These are phyloP conservation scores for Chlamydomonas reinhardtii DNA, from an alignment of 163 green algal genomes.

Conservation along the genomic window DNA sequence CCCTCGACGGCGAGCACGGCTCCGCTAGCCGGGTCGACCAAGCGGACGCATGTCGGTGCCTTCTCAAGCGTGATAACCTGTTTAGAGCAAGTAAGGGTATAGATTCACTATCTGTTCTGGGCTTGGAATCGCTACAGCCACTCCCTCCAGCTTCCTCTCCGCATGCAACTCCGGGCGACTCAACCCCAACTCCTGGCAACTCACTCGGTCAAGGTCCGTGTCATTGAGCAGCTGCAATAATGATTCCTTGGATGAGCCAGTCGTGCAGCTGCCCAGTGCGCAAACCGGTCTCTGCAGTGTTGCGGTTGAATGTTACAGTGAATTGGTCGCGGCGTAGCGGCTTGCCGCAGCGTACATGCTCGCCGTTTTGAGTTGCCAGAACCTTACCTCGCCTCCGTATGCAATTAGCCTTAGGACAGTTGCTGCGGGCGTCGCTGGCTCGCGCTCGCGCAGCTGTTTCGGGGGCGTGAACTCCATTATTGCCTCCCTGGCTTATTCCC, in stretches of 20 bases:
- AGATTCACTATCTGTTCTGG: too few relatives aligned
- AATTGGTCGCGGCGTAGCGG: too few relatives aligned
- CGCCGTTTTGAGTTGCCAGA: too few relatives aligned
- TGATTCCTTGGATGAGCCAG: background rate
- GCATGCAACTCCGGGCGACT: background rate
- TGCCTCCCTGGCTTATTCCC: too few relatives aligned
- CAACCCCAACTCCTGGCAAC: background rate
- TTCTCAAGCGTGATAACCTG: slow-evolving; percentile 20
- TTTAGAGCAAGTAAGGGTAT: too few relatives aligned
- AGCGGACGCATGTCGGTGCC: background rate
- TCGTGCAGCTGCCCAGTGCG: background rate
- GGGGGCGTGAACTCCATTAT: background rate
- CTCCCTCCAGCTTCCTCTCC: background rate
- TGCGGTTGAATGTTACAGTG: too few relatives aligned
- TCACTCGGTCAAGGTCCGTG: slow-evolving; percentile 27
- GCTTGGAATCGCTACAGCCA: too few relatives aligned
- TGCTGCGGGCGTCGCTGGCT: background rate
- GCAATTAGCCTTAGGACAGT: slow-evolving; percentile 11
- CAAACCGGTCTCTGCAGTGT: slow-evolving; percentile 1
- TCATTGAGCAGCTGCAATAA: slow-evolving; percentile 2
- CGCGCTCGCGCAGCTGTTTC: too few relatives aligned
- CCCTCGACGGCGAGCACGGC: too few relatives aligned
- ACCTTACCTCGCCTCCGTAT: slow-evolving; percentile 26
- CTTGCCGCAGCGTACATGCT: too few relatives aligned
- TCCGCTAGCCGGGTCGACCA: background rate